Evolutionary conservation across 495 filamentous ascomycete species (phyloP), one percentile per base, ranked within the genome.

Genomic region (Neurospora tetrasperma): DNA sequence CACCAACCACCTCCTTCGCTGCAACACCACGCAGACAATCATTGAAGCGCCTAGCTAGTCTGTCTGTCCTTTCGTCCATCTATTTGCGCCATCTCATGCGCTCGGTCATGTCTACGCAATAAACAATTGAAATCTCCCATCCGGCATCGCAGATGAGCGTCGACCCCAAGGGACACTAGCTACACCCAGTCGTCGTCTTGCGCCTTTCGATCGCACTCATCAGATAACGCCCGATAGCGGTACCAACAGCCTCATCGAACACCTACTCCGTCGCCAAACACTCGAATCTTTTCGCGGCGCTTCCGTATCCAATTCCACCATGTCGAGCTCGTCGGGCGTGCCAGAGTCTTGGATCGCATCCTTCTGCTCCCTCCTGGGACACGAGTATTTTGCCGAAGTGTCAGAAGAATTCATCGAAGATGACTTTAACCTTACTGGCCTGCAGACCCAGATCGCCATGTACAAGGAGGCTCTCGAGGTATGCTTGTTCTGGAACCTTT

Each of bases 371-470:
- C 86, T 98, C 42, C 88, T 97, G 73, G 96, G 96, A 71, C 96
- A 99, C 80, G 96, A 99, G 80, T 99, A 98, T 83, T 99, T 99
- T 80, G 96, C 96, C 70, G 96, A 99, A 82, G 94, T 99, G 54
- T 94, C 93, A 27, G 96, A 99, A 83, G 96, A 99, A 74, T 99
- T 99, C 80, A 98, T 99, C 77, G 96, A 99, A 82, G 96, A 99
- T 89, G 96, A 99, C 80, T 99, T 99, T 85, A 99, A 99, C 83
- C 86, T 99, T 71, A 99, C 96, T 5, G 96, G 96, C 31, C 86
- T 99, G 74, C 93, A 97, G 83, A 92, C 89, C 42, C 94, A 98
- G 83, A 96, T 99, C 70, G 92, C 94, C 71, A 98, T 97, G 94
- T 99, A 99, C 80, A 99, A 98, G 81, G 96, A 99, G 84, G 96